Conservation (phyloP, 2,329 filamentous ascomycete genomes). For the Botrytis sinoallii region DNA sequence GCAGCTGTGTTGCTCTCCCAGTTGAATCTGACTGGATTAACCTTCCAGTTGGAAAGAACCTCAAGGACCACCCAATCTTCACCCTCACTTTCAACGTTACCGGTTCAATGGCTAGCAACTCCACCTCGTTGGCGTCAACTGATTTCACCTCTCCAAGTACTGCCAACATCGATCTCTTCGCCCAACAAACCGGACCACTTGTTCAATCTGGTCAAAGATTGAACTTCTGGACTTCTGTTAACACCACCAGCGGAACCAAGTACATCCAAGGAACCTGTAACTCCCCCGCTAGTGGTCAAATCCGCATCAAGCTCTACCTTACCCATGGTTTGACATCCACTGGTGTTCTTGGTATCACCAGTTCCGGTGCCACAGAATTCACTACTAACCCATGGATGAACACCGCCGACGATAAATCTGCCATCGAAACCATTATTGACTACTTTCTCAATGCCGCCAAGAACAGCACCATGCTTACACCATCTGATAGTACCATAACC, state of each 20-base stretch:
- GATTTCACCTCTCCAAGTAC: constrained; percentile 47
- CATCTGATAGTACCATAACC: constrained; percentile 16
- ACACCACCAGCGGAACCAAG: constrained; percentile 10
- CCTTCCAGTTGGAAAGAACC: constrained; percentile 57
- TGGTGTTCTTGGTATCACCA: constrained; percentile 44
- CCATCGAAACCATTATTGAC: constrained; percentile 51
- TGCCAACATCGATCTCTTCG: constrained; percentile 37
- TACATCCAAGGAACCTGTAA: constrained; percentile 19
- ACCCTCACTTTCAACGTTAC: constrained; percentile 29
- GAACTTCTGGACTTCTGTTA: constrained; percentile 18
- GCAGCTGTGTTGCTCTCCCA: constrained; percentile 41
- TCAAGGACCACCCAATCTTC: constrained; percentile 55
- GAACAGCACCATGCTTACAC: constrained; percentile 50
- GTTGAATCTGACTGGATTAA: constrained; percentile 50
- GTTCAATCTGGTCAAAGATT: constrained; percentile 15
- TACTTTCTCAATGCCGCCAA: constrained; percentile 50
- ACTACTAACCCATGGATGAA: constrained; percentile 47
- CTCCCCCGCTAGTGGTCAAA: constrained; percentile 35
- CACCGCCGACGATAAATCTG: constrained; percentile 56
- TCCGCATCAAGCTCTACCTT: constrained; percentile 50
- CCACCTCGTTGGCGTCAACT: neutral
- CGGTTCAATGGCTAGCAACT: constrained; percentile 1
- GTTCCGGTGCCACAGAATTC: constrained; percentile 44
- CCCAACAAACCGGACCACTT: constrained; percentile 2
- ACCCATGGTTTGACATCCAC: constrained; percentile 49